Conservation (phyloP, 129 eudicot genomes). For the Ambrosia trifida region DNA sequence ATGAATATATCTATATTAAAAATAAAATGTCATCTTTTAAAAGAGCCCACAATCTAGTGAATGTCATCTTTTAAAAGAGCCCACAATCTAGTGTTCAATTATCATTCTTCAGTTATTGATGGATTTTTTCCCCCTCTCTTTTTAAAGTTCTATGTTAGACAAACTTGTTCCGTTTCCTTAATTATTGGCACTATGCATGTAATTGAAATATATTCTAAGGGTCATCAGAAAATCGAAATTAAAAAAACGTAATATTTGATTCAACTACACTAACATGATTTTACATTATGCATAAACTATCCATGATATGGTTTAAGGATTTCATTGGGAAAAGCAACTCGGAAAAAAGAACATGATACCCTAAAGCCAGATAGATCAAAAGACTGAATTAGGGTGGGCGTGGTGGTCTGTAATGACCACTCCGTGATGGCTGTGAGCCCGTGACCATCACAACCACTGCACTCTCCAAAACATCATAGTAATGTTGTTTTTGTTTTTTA, state of each 20-base stretch:
- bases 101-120: not conserved
- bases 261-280: too few relatives aligned
- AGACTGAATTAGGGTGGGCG: too few relatives aligned
- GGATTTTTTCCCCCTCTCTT: not conserved
- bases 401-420: too few relatives aligned
- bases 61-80: too few relatives aligned
- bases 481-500: too few relatives aligned
- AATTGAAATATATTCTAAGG: not conserved
- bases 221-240: not conserved
- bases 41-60: slow-evolving; percentile 31
- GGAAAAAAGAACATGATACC: too few relatives aligned
- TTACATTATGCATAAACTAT: too few relatives aligned
- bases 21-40: not conserved
- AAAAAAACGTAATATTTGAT: not conserved
- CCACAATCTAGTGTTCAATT: not conserved
- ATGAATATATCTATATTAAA: not conserved
- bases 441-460: too few relatives aligned
- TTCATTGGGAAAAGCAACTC: not conserved
- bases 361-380: too few relatives aligned
- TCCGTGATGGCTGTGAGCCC: too few relatives aligned
- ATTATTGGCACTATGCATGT: not conserved
- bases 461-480: too few relatives aligned
- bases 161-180: not conserved
- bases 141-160: too few relatives aligned
- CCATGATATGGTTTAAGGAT: not conserved